Conservation (phyloP, 176 grass and related monocot species). For the Phragmites australis region DNA sequence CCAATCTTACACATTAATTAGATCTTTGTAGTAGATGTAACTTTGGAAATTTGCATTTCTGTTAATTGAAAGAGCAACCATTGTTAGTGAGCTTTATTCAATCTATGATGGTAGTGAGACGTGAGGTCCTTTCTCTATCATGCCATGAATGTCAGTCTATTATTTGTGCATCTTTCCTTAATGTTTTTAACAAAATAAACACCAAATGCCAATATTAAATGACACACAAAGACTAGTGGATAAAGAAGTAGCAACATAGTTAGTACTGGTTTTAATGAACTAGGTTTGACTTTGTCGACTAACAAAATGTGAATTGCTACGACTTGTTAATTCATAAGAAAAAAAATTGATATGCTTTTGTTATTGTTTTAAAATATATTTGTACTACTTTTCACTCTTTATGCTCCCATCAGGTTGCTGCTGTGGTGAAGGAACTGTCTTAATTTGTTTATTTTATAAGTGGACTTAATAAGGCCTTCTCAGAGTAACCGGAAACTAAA, state of each 20-base stretch:
- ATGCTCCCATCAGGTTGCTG: not conserved
- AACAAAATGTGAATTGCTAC: not conserved
- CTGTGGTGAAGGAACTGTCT: not conserved
- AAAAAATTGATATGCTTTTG: not conserved
- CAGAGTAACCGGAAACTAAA: not conserved
- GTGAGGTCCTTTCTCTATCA: not conserved
- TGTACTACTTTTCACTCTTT: not conserved
- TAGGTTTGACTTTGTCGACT: not conserved
- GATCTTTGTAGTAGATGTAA: constrained; percentile 21
- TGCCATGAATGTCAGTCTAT: not conserved
- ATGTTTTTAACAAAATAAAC: no score
- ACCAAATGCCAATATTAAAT: no score
- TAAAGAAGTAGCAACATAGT: no score
- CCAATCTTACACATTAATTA: constrained; percentile 12
- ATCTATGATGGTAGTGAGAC: constrained; percentile 6
- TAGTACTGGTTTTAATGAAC: not conserved
- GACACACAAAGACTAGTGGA: no score
- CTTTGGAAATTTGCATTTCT: constrained; percentile 26
- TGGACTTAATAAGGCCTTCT: not conserved
- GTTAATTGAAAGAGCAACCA: constrained; percentile 29
- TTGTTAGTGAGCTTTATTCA: not conserved
- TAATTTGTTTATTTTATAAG: not conserved
- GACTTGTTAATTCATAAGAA: not conserved
- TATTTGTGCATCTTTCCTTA: not conserved
- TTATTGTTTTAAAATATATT: no score